Percentiles rank a stretch among this genome's conserved stretches.
Conservation (phyloP, 495 filamentous ascomycete species). For the Penicillium tannophilum region DNA sequence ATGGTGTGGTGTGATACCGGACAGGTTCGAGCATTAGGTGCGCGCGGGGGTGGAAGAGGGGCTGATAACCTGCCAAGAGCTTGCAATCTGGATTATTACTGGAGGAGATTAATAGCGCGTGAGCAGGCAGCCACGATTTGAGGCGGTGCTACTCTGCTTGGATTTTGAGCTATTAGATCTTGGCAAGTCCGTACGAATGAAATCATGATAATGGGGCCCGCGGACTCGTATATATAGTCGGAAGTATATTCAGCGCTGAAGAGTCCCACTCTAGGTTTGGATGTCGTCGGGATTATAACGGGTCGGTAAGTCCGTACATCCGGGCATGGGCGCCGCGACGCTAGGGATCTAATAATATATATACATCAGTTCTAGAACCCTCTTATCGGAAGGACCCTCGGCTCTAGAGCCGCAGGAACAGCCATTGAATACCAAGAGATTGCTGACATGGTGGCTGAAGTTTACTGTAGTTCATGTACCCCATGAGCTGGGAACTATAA, state of each 20-base stretch:
- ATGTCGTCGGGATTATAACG: background rate
- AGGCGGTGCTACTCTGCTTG: background rate
- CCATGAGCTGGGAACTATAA: background rate
- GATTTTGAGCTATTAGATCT: background rate
- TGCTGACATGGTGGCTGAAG: background rate
- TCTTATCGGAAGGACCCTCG: background rate
- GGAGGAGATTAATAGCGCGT: conserved; percentile 2
- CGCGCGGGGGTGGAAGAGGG: conserved; percentile 1
- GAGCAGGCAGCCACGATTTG: conserved; percentile 1
- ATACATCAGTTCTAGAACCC: background rate
- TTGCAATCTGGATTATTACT: background rate
- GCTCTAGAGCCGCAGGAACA: background rate
- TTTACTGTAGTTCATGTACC: background rate
- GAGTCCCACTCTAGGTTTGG: background rate
- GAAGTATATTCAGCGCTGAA: too few species aligned
- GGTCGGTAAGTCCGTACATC: background rate
- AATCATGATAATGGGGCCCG: background rate
- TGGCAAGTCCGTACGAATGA: background rate
- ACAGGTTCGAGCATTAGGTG: background rate
- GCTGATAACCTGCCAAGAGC: background rate
- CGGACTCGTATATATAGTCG: too few species aligned
- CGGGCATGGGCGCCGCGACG: background rate
- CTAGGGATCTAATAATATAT: background rate
- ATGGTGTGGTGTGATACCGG: background rate
- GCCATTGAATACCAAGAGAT: background rate